phyloP scores from a whole-genome alignment of 495 filamentous ascomycete species.

The Ramalina intermedia region DNA sequence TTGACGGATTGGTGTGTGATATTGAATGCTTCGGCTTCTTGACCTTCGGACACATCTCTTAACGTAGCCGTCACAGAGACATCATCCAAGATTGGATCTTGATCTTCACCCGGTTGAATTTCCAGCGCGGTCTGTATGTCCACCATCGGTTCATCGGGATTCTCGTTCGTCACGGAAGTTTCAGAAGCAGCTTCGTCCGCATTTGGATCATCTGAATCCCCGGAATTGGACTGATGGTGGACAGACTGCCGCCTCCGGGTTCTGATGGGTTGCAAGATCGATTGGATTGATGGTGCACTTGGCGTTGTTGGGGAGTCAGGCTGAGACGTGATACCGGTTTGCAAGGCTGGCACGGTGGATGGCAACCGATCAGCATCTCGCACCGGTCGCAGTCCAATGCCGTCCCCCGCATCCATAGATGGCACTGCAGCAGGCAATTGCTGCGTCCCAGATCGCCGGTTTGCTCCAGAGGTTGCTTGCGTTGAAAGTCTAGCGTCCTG shows the following conservation, averaged over 20 bases:
- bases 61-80: slow-evolving; percentile 59
- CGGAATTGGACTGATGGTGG: slow-evolving; percentile 74
- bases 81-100: slow-evolving; percentile 60
- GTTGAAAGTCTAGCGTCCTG: slow-evolving; percentile 40
- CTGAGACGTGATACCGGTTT: slow-evolving; percentile 64
- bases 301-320: slow-evolving; percentile 91
- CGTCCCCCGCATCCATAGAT: slow-evolving; percentile 59
- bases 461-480: slow-evolving; percentile 6
- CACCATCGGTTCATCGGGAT: slow-evolving; percentile 53
- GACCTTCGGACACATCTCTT: slow-evolving; percentile 65
- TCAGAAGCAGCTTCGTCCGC: slow-evolving; percentile 53
- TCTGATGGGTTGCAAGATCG: slow-evolving; percentile 28
- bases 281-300: slow-evolving; percentile 46
- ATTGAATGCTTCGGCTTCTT: slow-evolving; percentile 82
- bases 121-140: slow-evolving; percentile 68
- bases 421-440: slow-evolving; percentile 54
- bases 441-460: slow-evolving; percentile 45
- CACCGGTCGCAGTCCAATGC: slow-evolving; percentile 63
- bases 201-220: slow-evolving; percentile 77
- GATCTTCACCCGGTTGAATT: slow-evolving; percentile 63
- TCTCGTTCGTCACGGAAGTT: slow-evolving; percentile 45
- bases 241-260: slow-evolving; percentile 59
- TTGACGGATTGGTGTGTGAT: slow-evolving; percentile 83
- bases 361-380: slow-evolving; percentile 77
- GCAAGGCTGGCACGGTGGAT: slow-evolving; percentile 64